These are phyloP conservation scores for Lactarius deliciosus DNA, from an alignment of 768 basidiomycete genomes.

Conservation along the genomic window DNA sequence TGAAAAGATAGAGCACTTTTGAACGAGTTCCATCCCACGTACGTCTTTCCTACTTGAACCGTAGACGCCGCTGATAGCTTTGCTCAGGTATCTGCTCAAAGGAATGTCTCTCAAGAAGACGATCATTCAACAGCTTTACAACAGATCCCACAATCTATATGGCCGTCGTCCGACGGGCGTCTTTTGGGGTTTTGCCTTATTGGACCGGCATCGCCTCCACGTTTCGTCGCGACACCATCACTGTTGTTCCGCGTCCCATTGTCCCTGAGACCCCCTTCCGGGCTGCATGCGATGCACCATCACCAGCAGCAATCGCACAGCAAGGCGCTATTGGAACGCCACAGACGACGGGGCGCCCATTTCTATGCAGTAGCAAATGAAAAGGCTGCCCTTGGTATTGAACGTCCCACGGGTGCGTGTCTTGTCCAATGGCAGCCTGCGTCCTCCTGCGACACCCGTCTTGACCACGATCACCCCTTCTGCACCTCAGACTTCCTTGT, in stretches of 20 bases:
- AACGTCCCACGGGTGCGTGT: slow-evolving; percentile 58
- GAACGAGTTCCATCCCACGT: slow-evolving; percentile 66
- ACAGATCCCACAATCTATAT: slow-evolving; percentile 29
- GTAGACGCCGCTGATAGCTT: slow-evolving; percentile 5
- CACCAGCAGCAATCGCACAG: slow-evolving; percentile 24
- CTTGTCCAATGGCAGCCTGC: slow-evolving; percentile 57
- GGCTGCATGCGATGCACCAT: slow-evolving; percentile 26
- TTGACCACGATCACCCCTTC: slow-evolving; percentile 36
- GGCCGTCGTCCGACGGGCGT: slow-evolving; percentile 22
- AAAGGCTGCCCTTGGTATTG: slow-evolving; percentile 56
- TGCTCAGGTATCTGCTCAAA: slow-evolving; percentile 47
- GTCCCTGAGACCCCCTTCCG: slow-evolving; percentile 23
- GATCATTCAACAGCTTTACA: slow-evolving; percentile 25
- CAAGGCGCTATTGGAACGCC: slow-evolving; percentile 25
- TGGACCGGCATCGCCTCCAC: slow-evolving; percentile 25
- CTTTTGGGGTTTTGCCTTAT: slow-evolving; percentile 22
- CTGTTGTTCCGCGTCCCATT: slow-evolving; percentile 23
- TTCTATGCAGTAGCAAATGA: slow-evolving; percentile 57
- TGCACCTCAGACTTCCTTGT: slow-evolving; percentile 32
- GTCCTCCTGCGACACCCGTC: slow-evolving; percentile 45
- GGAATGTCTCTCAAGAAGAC: slow-evolving; percentile 29
- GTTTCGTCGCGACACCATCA: slow-evolving; percentile 24
- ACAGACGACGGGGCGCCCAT: slow-evolving; percentile 49
- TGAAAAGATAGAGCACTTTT: slow-evolving; percentile 64
- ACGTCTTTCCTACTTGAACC: slow-evolving; percentile 17